Percentiles rank a stretch among this genome's conserved stretches.
Evolutionary conservation across 2,329 filamentous ascomycete genomes (phyloP).

Genomic region (Phyllachora maydis): DNA sequence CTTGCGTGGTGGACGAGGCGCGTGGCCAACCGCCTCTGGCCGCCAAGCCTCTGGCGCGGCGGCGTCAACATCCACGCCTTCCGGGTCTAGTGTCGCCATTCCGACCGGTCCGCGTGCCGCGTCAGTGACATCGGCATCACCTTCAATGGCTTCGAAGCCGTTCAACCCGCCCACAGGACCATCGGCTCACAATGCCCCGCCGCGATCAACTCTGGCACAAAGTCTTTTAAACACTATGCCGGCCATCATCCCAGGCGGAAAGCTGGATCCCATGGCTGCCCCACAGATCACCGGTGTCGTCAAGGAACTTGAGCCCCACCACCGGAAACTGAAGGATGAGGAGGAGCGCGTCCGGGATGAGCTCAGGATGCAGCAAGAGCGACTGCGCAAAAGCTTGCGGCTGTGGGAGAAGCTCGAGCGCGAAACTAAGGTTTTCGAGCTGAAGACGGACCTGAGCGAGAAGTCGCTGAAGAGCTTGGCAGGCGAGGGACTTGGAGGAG

Average conservation of each 20-base stretch:
- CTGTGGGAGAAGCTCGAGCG: constrained; percentile 32
- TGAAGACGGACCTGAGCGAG: constrained; percentile 34
- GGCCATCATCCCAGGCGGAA: constrained; percentile 30
- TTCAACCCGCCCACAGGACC: constrained; percentile 39
- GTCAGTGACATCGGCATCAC: constrained; percentile 14
- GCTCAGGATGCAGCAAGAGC: constrained; percentile 29
- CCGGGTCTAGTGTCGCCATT: constrained; percentile 17
- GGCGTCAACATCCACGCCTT: constrained; percentile 10
- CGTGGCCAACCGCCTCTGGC: constrained; percentile 15
- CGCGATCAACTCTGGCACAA: constrained; percentile 26
- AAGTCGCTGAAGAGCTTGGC: constrained; percentile 33
- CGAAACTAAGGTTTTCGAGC: constrained; percentile 29
- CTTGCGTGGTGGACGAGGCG: constrained; percentile 22
- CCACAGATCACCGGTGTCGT: constrained; percentile 24
- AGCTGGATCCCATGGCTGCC: constrained; percentile 24
- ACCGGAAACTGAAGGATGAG: constrained; percentile 31
- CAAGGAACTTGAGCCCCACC: constrained; percentile 31
- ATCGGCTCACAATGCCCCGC: constrained; percentile 12
- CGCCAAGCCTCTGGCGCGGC: constrained; percentile 5
- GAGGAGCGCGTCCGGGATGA: constrained; percentile 35
- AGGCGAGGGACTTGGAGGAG: constrained; percentile 31
- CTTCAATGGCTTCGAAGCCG: constrained; percentile 16
- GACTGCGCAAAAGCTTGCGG: constrained; percentile 27
- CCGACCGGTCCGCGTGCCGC: constrained; percentile 26
- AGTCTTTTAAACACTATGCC: constrained; percentile 28